Base-by-base conservation (phyloP, 345 rosid genomes). In the Bruguiera gymnorhiza region DNA sequence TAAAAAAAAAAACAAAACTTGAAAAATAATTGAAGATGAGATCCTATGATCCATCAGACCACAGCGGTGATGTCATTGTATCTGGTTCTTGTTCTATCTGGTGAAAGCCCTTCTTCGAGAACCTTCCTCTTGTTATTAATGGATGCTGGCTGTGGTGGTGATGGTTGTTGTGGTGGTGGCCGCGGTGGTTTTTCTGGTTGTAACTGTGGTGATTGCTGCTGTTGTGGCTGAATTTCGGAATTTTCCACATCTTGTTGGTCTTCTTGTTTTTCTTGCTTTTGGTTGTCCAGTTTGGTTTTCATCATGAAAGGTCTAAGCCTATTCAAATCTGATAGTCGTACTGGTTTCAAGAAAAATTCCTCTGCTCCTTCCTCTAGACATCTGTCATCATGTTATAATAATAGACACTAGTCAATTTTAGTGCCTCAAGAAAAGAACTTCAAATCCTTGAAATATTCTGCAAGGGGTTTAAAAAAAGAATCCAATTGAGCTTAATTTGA, bases 351-450 rank as follows among this genome's bases (percentile, higher is more conserved):
- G 70, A 89, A 81, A 59, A 89, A 89, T 39, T 87, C 90, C 53
- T 89, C 90, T 11, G 96, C 96, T 16, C 96, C 96, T 75, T 84
- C 90, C 75, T 89, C 86, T 48, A 87, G 73, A 71, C 96, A 89
- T 80, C 89, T 87, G 87, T 34, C 6, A 13, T 29, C 23, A 23
- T 67, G 55, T 23, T 3, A 55, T 6, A 21, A 15, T n/a, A 8
- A 27, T 8, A 6, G 10, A 10, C 60, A 58, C 9, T 2, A 26
- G 21, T 66, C 27, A 67, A 16, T 26, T 39, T 29, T 6, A 6
- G 11, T n/a, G 0, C 30, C 53, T 29, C 60, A 23, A 56, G 3
- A 27, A 58, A 43, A 32, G 51, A 30, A 43, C 37, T 55, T 5
- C 2, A 34, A 26, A 32, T 65, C 63, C 32, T 56, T 21, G 5